phyloP scores from a whole-genome alignment of 2,329 filamentous ascomycete species.

The Sarocladium oryzae region DNA sequence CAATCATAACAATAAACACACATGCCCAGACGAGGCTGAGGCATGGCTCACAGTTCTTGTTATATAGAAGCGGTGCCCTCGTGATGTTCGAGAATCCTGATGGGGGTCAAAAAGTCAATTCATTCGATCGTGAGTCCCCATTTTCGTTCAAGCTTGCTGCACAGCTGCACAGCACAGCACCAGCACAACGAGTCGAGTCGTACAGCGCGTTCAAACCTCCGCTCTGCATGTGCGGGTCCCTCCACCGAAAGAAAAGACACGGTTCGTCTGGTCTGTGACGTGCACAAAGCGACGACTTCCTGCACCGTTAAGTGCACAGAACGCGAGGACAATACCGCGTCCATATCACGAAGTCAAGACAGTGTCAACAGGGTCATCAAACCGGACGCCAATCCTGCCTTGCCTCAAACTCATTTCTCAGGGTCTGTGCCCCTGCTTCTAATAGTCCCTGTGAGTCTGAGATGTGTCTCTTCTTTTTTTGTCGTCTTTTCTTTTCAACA shows the following conservation, averaged over 20 bases:
- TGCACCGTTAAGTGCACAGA: too few relatives aligned
- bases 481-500: not conserved
- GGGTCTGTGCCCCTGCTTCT: slow-evolving; percentile 2
- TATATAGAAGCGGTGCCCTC: too few relatives aligned
- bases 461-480: slow-evolving; percentile 3
- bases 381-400: not conserved
- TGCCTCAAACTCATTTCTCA: not conserved
- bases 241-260: not conserved
- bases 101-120: not conserved
- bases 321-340: too few relatives aligned
- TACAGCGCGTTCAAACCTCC: too few relatives aligned
- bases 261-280: not conserved
- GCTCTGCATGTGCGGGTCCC: slow-evolving; percentile 7
- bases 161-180: not conserved
- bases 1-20: not conserved
- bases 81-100: too few relatives aligned
- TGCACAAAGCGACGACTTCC: not conserved
- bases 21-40: too few relatives aligned
- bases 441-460: slow-evolving; percentile 1
- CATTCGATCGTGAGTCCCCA: too few relatives aligned
- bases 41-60: not conserved
- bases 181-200: too few relatives aligned
- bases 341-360: too few relatives aligned
- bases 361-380: slow-evolving; percentile 1
- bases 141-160: too few relatives aligned